These are phyloP conservation scores for Phytophthora nicotianae DNA, from an alignment of 352 stramenopile genomes.

Conservation along the genomic window DNA sequence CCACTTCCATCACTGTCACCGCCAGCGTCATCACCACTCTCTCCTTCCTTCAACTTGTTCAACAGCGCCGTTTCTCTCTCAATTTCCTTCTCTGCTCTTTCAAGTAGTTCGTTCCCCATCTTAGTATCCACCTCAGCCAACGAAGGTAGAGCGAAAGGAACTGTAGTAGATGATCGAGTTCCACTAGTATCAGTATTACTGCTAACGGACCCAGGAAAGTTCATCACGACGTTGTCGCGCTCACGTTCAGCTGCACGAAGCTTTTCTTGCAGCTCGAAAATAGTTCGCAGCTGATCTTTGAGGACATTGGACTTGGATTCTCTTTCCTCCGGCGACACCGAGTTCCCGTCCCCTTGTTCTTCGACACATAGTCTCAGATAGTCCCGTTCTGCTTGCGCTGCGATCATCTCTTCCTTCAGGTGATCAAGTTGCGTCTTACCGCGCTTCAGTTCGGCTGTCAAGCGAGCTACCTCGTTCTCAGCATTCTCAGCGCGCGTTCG, in stretches of 20 bases:
- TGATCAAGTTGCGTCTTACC: conserved; percentile 78
- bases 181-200: conserved; percentile 11
- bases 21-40: conserved; percentile 48
- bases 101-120: conserved; percentile 68
- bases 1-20: conserved; percentile 46
- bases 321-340: conserved; percentile 41
- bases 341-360: conserved; percentile 35
- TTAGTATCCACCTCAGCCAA: conserved; percentile 58
- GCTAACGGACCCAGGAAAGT: conserved; percentile 16
- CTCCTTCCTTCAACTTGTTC: conserved; percentile 69
- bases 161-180: conserved; percentile 23
- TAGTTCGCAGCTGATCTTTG: conserved; percentile 81
- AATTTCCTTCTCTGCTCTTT: conserved; percentile 77
- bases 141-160: conserved; percentile 42
- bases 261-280: conserved; percentile 82
- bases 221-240: conserved; percentile 66
- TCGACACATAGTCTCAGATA: conserved; percentile 77
- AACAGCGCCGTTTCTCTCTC: conserved; percentile 75
- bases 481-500: conserved; percentile 76
- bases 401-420: conserved; percentile 89
- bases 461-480: conserved; percentile 75
- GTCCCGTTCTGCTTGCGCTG: conserved; percentile 81
- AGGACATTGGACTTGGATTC: conserved; percentile 72
- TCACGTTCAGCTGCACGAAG: conserved; percentile 68
- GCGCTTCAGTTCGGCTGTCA: conserved; percentile 81